phyloP scores from a whole-genome alignment of 352 stramenopile species.

The Thalassiosira delicatula region DNA sequence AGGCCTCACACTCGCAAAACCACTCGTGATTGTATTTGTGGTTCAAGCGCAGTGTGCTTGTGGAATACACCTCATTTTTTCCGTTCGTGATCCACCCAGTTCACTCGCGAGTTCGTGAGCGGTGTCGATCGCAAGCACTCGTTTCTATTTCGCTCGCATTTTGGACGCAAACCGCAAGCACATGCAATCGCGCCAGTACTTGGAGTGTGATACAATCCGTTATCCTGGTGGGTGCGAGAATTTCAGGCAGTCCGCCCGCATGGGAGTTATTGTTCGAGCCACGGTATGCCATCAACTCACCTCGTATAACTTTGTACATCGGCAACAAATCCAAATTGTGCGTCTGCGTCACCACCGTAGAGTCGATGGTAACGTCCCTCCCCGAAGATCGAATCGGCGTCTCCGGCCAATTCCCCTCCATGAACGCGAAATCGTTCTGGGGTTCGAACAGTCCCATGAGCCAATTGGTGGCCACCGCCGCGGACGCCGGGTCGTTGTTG shows the following conservation, averaged over 20 bases:
- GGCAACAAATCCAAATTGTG: constrained; percentile 50
- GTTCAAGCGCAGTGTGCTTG: no score
- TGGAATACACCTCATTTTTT: no score
- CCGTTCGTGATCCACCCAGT: no score
- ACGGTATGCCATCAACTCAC: constrained; percentile 38
- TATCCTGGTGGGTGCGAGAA: not conserved
- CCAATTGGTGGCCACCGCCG: constrained; percentile 48
- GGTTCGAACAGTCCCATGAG: constrained; percentile 66
- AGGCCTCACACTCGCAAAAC: no score
- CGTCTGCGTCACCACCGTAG: constrained; percentile 56
- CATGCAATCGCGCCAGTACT: no score
- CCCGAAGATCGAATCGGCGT: constrained; percentile 37
- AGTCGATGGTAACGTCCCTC: constrained; percentile 38
- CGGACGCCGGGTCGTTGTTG: constrained; percentile 9
- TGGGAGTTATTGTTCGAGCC: no score
- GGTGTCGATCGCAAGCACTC: no score
- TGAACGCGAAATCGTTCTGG: constrained; percentile 39
- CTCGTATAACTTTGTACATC: constrained; percentile 52
- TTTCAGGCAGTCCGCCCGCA: not conserved
- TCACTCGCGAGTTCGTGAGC: no score
- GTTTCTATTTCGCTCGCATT: no score
- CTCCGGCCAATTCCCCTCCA: constrained; percentile 45
- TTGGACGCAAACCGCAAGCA: no score
- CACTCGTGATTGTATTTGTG: no score
- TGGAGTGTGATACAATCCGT: not conserved